Percentiles rank a stretch among this genome's conserved stretches.
These are phyloP conservation scores for Colletotrichum lentis DNA, from an alignment of 2,329 filamentous ascomycete genomes.

Conservation along the genomic window DNA sequence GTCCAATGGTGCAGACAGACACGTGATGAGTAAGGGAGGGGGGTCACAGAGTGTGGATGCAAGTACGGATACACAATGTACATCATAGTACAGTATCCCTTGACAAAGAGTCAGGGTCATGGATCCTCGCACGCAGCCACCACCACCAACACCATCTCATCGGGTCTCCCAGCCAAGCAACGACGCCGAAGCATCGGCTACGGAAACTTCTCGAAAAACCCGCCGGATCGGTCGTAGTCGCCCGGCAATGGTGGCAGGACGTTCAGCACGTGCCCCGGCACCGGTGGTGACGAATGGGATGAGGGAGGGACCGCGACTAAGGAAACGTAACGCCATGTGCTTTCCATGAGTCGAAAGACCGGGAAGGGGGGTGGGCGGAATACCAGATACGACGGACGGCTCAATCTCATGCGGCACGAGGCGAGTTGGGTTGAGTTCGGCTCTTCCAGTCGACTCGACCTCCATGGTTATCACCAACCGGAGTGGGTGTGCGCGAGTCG, in stretches of 20 bases:
- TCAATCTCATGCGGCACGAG: conserved; percentile 23
- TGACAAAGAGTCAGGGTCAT: conserved; percentile 2
- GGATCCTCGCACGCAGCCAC: conserved; percentile 4
- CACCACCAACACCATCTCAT: conserved; percentile 1
- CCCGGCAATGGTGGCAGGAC: background rate
- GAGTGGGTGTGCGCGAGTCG: background rate
- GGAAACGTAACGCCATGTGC: background rate
- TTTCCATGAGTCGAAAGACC: conserved; percentile 20
- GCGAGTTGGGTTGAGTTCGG: conserved; percentile 29
- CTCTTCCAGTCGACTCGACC: conserved; percentile 4
- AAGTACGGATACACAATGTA: too few relatives aligned
- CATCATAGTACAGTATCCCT: too few relatives aligned
- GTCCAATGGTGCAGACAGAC: conserved; percentile 4
- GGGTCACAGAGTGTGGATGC: too few relatives aligned
- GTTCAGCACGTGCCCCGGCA: background rate
- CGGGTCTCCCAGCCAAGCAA: background rate
- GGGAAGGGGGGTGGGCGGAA: background rate
- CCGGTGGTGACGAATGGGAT: background rate
- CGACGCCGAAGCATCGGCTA: conserved; percentile 1
- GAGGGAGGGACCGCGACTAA: conserved; percentile 17
- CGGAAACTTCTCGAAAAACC: conserved; percentile 32
- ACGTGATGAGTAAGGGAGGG: background rate
- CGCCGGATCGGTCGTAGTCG: conserved; percentile 10
- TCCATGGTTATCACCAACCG: background rate
- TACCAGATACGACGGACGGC: conserved; percentile 13